A percentile compares a stretch with the other conserved stretches of the same genome.
Evolutionary conservation across 371 early-diverging fungal genomes (phyloP).

Genomic region (Mortierella sp.): DNA sequence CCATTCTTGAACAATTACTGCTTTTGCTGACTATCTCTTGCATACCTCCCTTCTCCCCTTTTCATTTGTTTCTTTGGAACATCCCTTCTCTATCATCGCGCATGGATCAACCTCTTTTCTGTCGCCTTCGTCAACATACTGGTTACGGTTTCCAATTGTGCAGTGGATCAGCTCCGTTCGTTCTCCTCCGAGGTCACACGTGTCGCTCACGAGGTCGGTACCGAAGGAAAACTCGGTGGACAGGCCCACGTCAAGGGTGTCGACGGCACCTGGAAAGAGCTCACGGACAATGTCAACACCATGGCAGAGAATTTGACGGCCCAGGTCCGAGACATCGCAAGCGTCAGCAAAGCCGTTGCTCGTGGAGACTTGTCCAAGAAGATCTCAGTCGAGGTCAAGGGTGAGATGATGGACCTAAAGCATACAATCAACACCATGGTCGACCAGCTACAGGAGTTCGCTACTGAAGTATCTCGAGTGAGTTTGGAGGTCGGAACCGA

Average conservation of each 20-base stretch:
- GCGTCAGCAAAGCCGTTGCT: constrained; percentile 66
- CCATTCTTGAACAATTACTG: background rate
- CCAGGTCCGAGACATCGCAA: constrained; percentile 70
- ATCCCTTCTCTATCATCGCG: background rate
- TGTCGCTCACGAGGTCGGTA: constrained; percentile 72
- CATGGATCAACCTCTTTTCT: background rate
- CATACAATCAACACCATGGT: constrained; percentile 76
- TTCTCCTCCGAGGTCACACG: constrained; percentile 68
- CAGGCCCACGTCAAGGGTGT: constrained; percentile 62
- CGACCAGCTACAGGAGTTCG: constrained; percentile 64
- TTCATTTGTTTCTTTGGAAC: background rate
- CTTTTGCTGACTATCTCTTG: background rate
- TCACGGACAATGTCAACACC: constrained; percentile 70
- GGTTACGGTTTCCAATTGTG: constrained; percentile 65
- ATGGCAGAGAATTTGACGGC: constrained; percentile 68
- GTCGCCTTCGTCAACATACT: background rate
- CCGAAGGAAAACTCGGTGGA: constrained; percentile 64
- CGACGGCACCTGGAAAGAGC: constrained; percentile 70
- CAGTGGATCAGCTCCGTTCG: constrained; percentile 68
- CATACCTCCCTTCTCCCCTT: background rate
- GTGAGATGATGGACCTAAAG: constrained; percentile 68
- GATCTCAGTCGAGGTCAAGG: constrained; percentile 62
- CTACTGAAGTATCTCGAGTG: constrained; percentile 77
- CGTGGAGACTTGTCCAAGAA: constrained; percentile 65
- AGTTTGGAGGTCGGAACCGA: constrained; percentile 69